Evolutionary conservation across 371 early-diverging fungal genomes (phyloP), one percentile per base, ranked within the genome.

Genomic region (Mucor sp.): DNA sequence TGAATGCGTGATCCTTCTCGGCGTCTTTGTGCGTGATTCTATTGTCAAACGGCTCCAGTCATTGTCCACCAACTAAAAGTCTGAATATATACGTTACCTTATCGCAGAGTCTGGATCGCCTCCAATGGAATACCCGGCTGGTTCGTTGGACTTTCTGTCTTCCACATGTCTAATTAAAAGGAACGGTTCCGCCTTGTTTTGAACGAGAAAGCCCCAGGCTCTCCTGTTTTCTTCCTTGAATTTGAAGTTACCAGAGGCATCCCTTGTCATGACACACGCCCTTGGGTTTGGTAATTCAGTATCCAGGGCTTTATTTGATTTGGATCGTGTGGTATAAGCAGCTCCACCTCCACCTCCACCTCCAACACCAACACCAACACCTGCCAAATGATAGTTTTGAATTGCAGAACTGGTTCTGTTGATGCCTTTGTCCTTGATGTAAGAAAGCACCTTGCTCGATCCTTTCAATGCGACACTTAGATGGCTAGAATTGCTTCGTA

Each of bases 131-230:
- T 68, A 68, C 2, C 69, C 69, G 11, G 60, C 60, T 8, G 53
- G 9, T 30, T 63, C 39, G 7, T 23, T 35, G 6, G 63, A n/a
- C 4, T 21, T 11, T 25, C 59, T 7, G 1, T 63, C 30, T 17
- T 63, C 50, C 25, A 63, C 28, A 23, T 50, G 27, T 50, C 41
- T 58, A 58, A 58, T 58, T 30, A 68, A 58, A 5, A 47, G 58
- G 17, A 58, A 58, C 4, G 48, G 53, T 48, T 9, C 27, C 37
- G 23, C 15, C 58, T 27, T 25, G 12, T 30, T 35, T 48, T 39
- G 28, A 25, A 68, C 59, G 0, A 68, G 50, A 59, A 50, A 68
- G 0, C 69, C 69, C 69, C 69, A 68, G 15, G 69, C 63, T 6
- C 32, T 41, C 23, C 28, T 65, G 4, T 32, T 28, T 9, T 58